A percentile compares a stretch with the other conserved stretches of the same genome.
Conservation (phyloP, 1,284 basidiomycete species). For the Macrocystidia cucumis region DNA sequence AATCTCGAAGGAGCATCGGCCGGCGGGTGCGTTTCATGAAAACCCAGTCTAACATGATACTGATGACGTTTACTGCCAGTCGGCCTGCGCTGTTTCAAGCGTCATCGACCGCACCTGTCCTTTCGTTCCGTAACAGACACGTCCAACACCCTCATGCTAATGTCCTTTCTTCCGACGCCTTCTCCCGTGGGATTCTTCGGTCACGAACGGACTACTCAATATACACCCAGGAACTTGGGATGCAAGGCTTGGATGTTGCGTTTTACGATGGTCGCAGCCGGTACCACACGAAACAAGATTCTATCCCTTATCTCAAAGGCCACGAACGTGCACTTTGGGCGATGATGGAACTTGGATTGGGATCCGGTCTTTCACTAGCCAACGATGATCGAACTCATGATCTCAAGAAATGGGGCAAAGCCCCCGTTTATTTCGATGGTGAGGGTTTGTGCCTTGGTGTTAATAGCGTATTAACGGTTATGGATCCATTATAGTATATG, state of each 20-base stretch:
- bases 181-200: constrained; percentile 49
- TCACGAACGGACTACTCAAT: constrained; percentile 66
- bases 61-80: too few relatives aligned
- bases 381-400: constrained; percentile 26
- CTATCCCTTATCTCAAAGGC: constrained; percentile 45
- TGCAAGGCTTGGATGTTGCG: constrained; percentile 65
- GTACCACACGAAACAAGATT: constrained; percentile 67
- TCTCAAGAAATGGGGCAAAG: constrained; percentile 16
- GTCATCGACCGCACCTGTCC: constrained; percentile 45
- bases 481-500: constrained; percentile 49
- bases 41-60: constrained; percentile 1
- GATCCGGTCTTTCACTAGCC: constrained; percentile 45
- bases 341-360: constrained; percentile 61
- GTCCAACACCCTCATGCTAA: constrained; percentile 63
- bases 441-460: constrained; percentile 18
- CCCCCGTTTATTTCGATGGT: constrained; percentile 69
- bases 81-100: constrained; percentile 63
- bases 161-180: constrained; percentile 58
- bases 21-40: constrained; percentile 51
- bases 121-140: constrained; percentile 34
- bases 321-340: constrained; percentile 57
- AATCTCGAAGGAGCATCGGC: constrained; percentile 78
- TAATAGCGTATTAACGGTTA: constrained; percentile 5
- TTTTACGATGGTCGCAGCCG: constrained; percentile 64
- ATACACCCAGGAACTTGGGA: constrained; percentile 37